phyloP scores from a whole-genome alignment of 1,284 basidiomycete species.

The Chalciporus piperatoides region DNA sequence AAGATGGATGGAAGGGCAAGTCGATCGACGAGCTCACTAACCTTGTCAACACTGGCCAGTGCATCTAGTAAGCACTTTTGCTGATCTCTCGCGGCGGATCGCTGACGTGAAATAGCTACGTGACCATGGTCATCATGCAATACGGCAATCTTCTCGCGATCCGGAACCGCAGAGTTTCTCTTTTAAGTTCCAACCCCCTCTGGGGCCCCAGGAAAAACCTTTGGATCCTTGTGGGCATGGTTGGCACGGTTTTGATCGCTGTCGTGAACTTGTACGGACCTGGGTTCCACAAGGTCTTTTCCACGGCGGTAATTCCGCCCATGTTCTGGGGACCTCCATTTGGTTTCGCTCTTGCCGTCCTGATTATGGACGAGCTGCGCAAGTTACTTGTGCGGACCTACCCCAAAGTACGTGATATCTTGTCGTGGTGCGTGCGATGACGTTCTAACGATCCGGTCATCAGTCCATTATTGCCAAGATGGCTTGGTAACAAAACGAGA shows the following conservation, averaged over 20 bases:
- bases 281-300: constrained; percentile 39
- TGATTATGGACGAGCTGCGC: constrained; percentile 38
- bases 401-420: constrained; percentile 33
- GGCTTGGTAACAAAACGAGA: constrained; percentile 23
- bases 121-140: constrained; percentile 39
- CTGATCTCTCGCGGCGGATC: constrained; percentile 22
- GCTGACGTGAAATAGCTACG: constrained; percentile 35
- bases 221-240: constrained; percentile 36
- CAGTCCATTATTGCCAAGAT: constrained; percentile 33
- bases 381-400: constrained; percentile 41
- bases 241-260: constrained; percentile 37
- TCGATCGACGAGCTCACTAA: constrained; percentile 25
- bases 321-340: constrained; percentile 46
- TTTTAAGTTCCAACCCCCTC: constrained; percentile 37
- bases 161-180: constrained; percentile 35
- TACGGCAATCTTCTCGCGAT: constrained; percentile 35
- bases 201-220: constrained; percentile 40
- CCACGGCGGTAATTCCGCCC: constrained; percentile 38
- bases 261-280: constrained; percentile 40
- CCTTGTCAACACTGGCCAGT: constrained; percentile 38
- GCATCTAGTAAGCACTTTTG: constrained; percentile 40
- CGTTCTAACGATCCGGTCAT: constrained; percentile 11
- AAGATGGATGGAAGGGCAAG: constrained; percentile 32
- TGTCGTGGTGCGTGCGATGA: background rate
- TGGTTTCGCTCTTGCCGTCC: constrained; percentile 36